Evolutionary conservation across 306 rosid species (phyloP).

Genomic region (Gastrolobium bilobum): DNA sequence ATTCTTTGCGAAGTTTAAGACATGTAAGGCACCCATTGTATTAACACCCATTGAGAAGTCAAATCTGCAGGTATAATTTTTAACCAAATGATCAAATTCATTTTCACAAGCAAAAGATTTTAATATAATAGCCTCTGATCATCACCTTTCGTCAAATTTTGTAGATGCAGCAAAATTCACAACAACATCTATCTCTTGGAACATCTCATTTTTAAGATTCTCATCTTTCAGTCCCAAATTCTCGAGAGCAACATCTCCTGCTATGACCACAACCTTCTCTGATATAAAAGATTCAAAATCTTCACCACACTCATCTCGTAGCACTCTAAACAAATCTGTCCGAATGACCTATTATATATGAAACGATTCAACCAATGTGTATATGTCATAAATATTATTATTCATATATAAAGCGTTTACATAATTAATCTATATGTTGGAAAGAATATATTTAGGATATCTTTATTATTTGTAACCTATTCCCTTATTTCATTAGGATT

Average conservation of each 20-base stretch:
- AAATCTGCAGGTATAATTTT: constrained; percentile 35
- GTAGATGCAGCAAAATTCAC: constrained; percentile 57
- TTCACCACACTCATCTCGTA: constrained; percentile 37
- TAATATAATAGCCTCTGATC: too few species aligned
- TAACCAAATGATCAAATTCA: neutral
- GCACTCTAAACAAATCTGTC: constrained; percentile 62
- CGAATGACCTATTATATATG: constrained; percentile 48
- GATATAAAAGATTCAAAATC: neutral
- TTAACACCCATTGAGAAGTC: constrained; percentile 52
- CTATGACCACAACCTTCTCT: constrained; percentile 39
- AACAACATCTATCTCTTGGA: constrained; percentile 43
- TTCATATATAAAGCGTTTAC: neutral
- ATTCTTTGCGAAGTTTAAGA: constrained; percentile 52
- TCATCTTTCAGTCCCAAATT: constrained; percentile 49
- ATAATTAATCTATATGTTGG: neutral
- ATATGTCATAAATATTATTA: neutral
- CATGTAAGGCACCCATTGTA: constrained; percentile 52
- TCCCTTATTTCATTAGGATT: too few species aligned
- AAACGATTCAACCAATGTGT: neutral
- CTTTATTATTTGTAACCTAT: too few species aligned
- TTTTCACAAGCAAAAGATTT: neutral
- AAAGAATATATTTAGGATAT: too few species aligned
- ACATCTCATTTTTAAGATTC: constrained; percentile 34
- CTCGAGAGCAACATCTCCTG: constrained; percentile 43
- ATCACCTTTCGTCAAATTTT: constrained; percentile 58